phyloP scores from a whole-genome alignment of 1,284 basidiomycete species.

The Pseudozyma hubeiensis region DNA sequence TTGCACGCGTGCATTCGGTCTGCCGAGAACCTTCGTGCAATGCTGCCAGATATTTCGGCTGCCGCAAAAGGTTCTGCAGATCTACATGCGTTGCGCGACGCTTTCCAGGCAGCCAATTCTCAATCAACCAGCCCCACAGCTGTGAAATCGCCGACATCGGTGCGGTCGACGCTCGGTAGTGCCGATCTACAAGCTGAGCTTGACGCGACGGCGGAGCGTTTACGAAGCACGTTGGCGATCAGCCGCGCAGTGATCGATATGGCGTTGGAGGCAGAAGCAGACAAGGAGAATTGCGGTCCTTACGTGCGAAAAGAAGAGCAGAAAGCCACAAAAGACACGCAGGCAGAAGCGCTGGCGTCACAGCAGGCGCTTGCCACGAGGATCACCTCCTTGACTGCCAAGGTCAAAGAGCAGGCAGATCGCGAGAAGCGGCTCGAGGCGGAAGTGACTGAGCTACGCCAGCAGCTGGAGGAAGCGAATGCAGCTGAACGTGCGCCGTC shows the following conservation, averaged over 20 bases:
- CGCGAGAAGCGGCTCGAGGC: slow-evolving; percentile 28
- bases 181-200: slow-evolving; percentile 31
- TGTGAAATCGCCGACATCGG: slow-evolving; percentile 11
- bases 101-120: too few species aligned
- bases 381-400: slow-evolving; percentile 22
- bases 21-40: slow-evolving; percentile 27
- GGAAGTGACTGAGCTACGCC: slow-evolving; percentile 18
- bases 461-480: slow-evolving; percentile 28
- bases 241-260: slow-evolving; percentile 34
- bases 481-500: slow-evolving; percentile 9
- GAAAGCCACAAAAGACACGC: slow-evolving; percentile 1
- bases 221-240: slow-evolving; percentile 32
- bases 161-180: slow-evolving; percentile 11
- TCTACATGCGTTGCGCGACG: slow-evolving; percentile 28
- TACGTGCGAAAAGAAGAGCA: slow-evolving; percentile 4
- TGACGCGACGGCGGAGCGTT: slow-evolving; percentile 21
- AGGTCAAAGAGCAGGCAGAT: slow-evolving; percentile 27
- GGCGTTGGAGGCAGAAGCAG: slow-evolving; percentile 22
- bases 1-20: slow-evolving; percentile 29
- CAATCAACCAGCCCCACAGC: slow-evolving; percentile 10
- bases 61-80: slow-evolving; percentile 33
- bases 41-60: slow-evolving; percentile 31
- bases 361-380: slow-evolving; percentile 25
- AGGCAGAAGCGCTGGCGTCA: slow-evolving; percentile 18
- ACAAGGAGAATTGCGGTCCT: slow-evolving; percentile 12